Base-by-base conservation (phyloP, 768 basidiomycete species). In the Termitomyces sp. region DNA sequence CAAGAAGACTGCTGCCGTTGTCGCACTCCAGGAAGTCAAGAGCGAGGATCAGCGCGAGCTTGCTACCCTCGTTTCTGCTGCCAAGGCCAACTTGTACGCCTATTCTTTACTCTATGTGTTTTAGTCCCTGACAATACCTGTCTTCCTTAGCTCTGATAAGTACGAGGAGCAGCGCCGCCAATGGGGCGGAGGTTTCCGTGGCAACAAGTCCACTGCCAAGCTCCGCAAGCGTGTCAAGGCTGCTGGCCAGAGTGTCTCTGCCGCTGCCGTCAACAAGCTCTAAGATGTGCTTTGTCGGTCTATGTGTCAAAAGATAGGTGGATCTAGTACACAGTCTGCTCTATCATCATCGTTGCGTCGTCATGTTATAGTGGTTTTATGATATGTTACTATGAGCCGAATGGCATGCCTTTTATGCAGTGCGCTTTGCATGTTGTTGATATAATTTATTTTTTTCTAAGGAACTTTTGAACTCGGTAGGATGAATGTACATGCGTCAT, bases 131-230 rank as follows among this genome's bases (percentile, higher is more conserved):
- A 21, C 31, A 3, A 19, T 17, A 2, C 8, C 34, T 40, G 2
- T 40, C 34, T 14, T 37, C 50, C 69, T 52, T 60, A 92, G 90
- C 82, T 78, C 88, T 55, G 91, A 92, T 75, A 98, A 96, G 78
- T 92, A 92, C 76, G 95, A 96, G 64, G 94, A 95, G 66, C 82
- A 88, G 53, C 87, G 92, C 62, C 85, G 90, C 68, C 85, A 86
- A 65, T 98, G 96, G 96, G 95, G 95, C 73, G 95, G 95, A 80
- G 95, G 95, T 72, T 66, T 93, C 70, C 92, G 93, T 77, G 94
- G 95, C 65, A 87, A 90, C 83, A 96, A 97, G 80, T 93, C 92
- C 38, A 85, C 91, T 45, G 88, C 90, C 73, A 96, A 91, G 90
- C 82, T 97, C 69, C 82, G 87, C 74, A 94, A 93, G 79, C 89